Evolutionary conservation across 2,329 filamentous ascomycete genomes (phyloP), one percentile per base, ranked within the genome.

Genomic region (Trichoderma hamatum): DNA sequence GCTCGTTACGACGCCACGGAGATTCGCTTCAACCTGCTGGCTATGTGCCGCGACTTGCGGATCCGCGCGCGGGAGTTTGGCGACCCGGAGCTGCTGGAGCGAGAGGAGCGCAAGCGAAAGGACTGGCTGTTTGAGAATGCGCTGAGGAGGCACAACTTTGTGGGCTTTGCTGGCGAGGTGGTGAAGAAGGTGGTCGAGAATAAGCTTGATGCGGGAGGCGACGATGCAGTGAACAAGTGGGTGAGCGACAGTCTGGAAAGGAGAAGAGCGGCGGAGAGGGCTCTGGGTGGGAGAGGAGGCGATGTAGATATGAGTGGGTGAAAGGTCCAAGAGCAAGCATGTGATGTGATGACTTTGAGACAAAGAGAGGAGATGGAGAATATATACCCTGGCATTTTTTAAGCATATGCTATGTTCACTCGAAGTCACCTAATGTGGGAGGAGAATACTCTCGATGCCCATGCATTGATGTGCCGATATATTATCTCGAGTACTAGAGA

Each of bases 71-170:
- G 86, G 69, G 92, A 96, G 79, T 88, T 96, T 72, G 94, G 94
- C 56, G 96, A 99, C 80, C 78, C 82, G 54, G 94, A 97, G 77
- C 84, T 89, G 79, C 80, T 98, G 73, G 89, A 88, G 72, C 84
- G 90, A 66, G 94, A 98, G 84, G 88, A 95, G 82, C 85, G 87
- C 76, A 97, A 97, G 87, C 86, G 96, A 64, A 85, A 85, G 69
- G 92, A 90, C 72, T 99, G 96, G 96, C 87, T 89, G 77, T 97
- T 96, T 85, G 96, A 99, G 85, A 99, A 99, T 80, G 92, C 94
- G 13, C 84, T 99, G 75, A 84, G 96, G 70, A 84, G 92, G 74
- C 95, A 97, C 80, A 99, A 99, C 80, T 99, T 99, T 82, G 92
- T 99, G 0, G 95, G 94, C 0, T 97, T 99, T 76, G 92, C 95